phyloP scores from a whole-genome alignment of 805 yeast species.

The Zygoascus biomembranicola region DNA sequence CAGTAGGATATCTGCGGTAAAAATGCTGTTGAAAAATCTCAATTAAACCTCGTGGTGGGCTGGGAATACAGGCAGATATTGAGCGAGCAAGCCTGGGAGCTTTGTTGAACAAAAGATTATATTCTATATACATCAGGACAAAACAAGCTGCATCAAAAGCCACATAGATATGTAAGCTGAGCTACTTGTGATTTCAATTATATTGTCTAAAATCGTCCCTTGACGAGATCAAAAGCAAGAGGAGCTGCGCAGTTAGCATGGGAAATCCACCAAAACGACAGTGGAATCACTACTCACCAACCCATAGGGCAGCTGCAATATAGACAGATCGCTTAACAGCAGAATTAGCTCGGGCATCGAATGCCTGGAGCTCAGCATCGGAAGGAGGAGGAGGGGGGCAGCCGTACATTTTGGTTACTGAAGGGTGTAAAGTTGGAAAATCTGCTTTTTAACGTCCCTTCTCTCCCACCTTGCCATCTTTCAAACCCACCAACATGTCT shows the following conservation, averaged over 20 bases:
- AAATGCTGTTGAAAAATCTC: too few species aligned
- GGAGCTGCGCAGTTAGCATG: conserved; percentile 22
- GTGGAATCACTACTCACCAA: conserved; percentile 20
- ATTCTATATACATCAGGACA: neutral
- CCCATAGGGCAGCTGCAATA: conserved; percentile 33
- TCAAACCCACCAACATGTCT: conserved; percentile 7
- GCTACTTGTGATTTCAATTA: neutral
- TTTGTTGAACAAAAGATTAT: neutral
- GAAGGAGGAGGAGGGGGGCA: conserved; percentile 32
- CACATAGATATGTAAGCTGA: neutral
- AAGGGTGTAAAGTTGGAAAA: neutral
- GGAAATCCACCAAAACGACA: neutral
- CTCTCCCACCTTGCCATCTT: neutral
- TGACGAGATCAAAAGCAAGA: conserved; percentile 31
- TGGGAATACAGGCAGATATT: too few species aligned
- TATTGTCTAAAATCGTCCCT: conserved; percentile 27
- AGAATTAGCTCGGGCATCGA: conserved; percentile 24
- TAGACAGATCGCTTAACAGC: conserved; percentile 25
- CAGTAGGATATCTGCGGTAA: too few species aligned
- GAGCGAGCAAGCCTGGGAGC: neutral
- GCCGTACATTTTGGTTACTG: conserved; percentile 27
- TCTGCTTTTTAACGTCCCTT: neutral
- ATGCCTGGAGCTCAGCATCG: conserved; percentile 30
- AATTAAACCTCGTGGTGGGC: too few species aligned
- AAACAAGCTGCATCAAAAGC: neutral